Evolutionary conservation across 495 filamentous ascomycete genomes (phyloP).

Genomic region (Eremomyces bilateralis): DNA sequence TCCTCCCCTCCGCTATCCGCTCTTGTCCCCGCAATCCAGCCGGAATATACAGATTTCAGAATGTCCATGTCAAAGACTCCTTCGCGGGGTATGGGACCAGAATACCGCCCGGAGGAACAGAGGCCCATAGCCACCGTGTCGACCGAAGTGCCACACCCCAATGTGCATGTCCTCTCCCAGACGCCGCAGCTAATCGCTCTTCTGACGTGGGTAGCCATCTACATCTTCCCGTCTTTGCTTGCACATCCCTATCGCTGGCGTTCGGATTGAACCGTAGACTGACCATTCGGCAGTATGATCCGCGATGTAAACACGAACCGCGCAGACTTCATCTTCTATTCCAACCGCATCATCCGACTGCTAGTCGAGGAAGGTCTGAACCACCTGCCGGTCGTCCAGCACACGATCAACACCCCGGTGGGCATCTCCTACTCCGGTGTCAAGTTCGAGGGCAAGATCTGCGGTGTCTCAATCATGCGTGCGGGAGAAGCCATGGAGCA

Average conservation of each 20-base stretch:
- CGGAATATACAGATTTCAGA: too few relatives aligned
- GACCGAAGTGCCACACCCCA: slow-evolving; percentile 55
- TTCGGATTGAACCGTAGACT: neutral
- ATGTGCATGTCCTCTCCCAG: slow-evolving; percentile 76
- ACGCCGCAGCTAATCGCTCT: slow-evolving; percentile 93
- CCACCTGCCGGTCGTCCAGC: slow-evolving; percentile 76
- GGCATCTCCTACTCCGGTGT: slow-evolving; percentile 77
- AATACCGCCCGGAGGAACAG: slow-evolving; percentile 51
- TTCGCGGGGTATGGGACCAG: slow-evolving; percentile 52
- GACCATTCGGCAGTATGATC: slow-evolving; percentile 48
- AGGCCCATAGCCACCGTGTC: slow-evolving; percentile 86
- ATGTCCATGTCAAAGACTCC: slow-evolving; percentile 35
- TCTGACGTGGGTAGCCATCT: slow-evolving; percentile 58
- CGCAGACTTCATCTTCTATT: slow-evolving; percentile 98
- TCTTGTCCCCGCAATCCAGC: too few relatives aligned
- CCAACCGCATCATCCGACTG: slow-evolving; percentile 94
- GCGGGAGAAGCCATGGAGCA: slow-evolving; percentile 98
- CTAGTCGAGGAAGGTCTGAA: slow-evolving; percentile 95
- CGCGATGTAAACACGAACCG: slow-evolving; percentile 70
- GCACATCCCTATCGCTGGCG: neutral
- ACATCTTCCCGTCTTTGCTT: slow-evolving; percentile 2
- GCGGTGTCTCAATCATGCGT: slow-evolving; percentile 94
- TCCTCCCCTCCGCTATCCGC: too few relatives aligned
- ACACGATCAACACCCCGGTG: slow-evolving; percentile 75
- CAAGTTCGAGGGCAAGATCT: slow-evolving; percentile 93